Evolutionary conservation across 768 basidiomycete genomes (phyloP), one percentile per base, ranked within the genome.

Genomic region (Suillus spraguei): DNA sequence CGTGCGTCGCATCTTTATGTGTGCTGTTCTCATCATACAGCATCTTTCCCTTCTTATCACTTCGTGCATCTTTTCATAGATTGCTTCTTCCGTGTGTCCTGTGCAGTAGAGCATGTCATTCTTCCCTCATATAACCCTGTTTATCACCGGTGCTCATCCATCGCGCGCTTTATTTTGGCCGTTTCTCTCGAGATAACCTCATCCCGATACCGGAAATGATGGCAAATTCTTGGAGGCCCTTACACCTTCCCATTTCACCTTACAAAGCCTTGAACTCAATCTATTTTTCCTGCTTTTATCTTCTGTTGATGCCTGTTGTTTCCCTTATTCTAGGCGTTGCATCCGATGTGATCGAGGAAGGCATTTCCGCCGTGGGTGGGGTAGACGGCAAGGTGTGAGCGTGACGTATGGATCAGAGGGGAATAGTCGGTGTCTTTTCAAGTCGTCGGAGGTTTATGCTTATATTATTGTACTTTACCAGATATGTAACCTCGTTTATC

Each of bases 231-330:
- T 24, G 3, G 24, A 56, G 16, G 55, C 22, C 54, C 55, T 36
- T 55, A 55, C 16, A 22, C 22, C 17, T 56, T 56, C 55, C 55
- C 55, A 10, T 56, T 38, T 36, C 22, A 39, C 17, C 22, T 56
- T 56, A 56, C 36, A 38, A 56, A 56, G 55, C 55, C 16, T 56
- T 56, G 22, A 56, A 56, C 55, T 38, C 55, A 39, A 56, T 56
- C 16, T 55, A 3, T n/a, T 14, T 54, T 55, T 55, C 8, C 35
- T 55, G 13, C 8, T 8, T 10, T 56, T 36, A 56, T 38, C 36
- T 17, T 22, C 22, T 4, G 36, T 36, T 56, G 36, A 56, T 7
- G 10, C 50, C 10, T 6, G 13, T 39, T 38, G 11, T 56, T 36
- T 6, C 6, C 35, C 28, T 36, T 10, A 0, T 17, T 24, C 22